phyloP scores from a whole-genome alignment of 768 basidiomycete genomes.

The Pleurotus platypus region DNA sequence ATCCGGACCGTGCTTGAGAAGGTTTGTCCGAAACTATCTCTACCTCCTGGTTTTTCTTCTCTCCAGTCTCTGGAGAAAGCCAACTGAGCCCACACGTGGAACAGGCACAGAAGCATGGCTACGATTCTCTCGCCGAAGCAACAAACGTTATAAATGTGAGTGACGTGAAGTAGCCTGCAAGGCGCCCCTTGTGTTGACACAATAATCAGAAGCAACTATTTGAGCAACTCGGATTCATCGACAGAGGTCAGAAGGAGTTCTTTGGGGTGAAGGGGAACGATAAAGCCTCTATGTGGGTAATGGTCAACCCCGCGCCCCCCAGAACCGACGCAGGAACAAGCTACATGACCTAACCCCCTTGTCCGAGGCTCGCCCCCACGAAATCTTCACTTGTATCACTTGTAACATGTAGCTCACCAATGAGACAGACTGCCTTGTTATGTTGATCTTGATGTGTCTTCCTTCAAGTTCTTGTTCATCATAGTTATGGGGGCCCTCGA shows the following conservation, averaged over 20 bases:
- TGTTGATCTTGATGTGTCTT: no score
- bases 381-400: no score
- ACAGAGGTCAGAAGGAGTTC: background rate
- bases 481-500: no score
- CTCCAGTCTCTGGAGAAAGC: no score
- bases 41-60: background rate
- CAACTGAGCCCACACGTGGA: no score
- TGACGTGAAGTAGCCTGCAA: background rate
- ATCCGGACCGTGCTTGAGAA: conserved; percentile 5
- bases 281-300: background rate
- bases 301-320: background rate
- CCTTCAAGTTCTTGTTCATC: no score
- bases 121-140: background rate
- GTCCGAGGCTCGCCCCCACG: no score
- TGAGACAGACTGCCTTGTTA: no score
- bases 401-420: no score
- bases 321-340: background rate
- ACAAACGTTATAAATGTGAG: background rate
- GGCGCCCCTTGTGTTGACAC: background rate
- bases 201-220: background rate
- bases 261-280: background rate
- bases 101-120: background rate
- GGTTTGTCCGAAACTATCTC: background rate
- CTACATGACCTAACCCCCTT: no score
- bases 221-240: background rate